Base-by-base conservation (phyloP, 129 eudicot genomes). In the Apium graveolens region DNA sequence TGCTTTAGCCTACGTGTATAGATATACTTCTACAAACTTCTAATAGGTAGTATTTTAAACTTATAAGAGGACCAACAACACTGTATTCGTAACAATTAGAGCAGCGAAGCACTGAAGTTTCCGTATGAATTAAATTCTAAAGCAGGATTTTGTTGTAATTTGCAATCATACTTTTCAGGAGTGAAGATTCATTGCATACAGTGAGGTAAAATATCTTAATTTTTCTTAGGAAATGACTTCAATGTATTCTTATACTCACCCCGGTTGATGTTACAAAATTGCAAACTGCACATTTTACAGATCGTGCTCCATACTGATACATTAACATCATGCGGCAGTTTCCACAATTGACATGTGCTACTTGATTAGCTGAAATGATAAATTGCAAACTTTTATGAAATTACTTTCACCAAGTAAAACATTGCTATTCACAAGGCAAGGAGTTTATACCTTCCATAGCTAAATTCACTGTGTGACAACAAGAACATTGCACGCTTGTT, bases 241-340 rank as follows among this genome's bases (percentile, higher is more conserved):
- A 3, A 48, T 4, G 21, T 13, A 48, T 48, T 48, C 21, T 45
- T 53, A 53, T 81, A 83, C 93, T 88, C 20, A 91, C 96, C 93
- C 91, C 91, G 26, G 84, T 82, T 7, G 91, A 71, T 7, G 97
- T 89, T 51, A 91, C 87, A 78, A 87, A 91, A 74, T 86, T 89
- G 84, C 97, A 91, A 51, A 89, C 93, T 11, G 97, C 97, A 83
- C 97, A 91, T 86, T 91, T 91, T 11, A 91, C 97, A 29, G 93
- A 91, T 5, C 84, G 88, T 31, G 97, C 97, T 75, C 97, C 97
- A 69, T 89, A 91, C 24, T 87, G 97, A 49, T 91, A 91, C 97
- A 91, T 91, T 80, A 91, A 46, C 80, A 89, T 46, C 93, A 87
- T 91, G 76, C 90, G 85, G 77, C 97, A 91, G 74, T 87, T 91